Base-by-base conservation (phyloP, 139 green algal genomes). In the Nannochloris sp. region DNA sequence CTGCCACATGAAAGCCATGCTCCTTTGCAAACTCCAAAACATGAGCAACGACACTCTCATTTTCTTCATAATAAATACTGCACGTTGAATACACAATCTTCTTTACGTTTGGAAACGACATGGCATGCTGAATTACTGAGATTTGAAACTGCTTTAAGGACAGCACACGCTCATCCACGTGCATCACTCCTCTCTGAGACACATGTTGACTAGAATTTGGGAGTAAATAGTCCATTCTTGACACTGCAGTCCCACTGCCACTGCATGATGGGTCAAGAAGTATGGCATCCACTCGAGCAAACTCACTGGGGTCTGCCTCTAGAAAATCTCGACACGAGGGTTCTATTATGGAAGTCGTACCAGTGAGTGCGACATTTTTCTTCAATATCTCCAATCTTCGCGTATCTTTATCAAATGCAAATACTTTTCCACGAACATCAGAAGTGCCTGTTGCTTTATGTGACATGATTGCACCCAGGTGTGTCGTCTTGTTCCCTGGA, bases 401-500 rank as follows among this genome's bases (percentile, higher is more conserved):
- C 3, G 63, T 29, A 69, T 97, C 87, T 44, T 76, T 81, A 62
- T 98, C 92, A 57, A 90, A 95, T 0, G 93, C 92, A 18, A 85
- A 56, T 1, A 98, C 77, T 18, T 51, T 70, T 34, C 89, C 84
- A 9, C 1, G 46, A 25, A 2, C 23, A 23, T 60, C 53, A n/a
- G 25, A 64, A 87, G 61, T 21, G 83, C 48, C 4, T 48, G 7
- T 24, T 50, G 44, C n/a, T 70, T 60, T 34, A 31, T 51, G 62
- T 8, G 10, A 15, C 14, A 70, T 14, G 44, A 48, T 16, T 74
- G 68, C 66, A 64, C 63, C 91, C 24, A 97, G 49, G 62, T 98
- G 93, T 0, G 90, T 97, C 1, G 93, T 98, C 69, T 98, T 98
- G 82, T 98, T 98, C 50, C 93, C 93, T 1, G 93, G 93, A 4